These are phyloP conservation scores for Pseudogymnoascus sp. DNA, from an alignment of 2,329 filamentous ascomycete species.

Conservation along the genomic window DNA sequence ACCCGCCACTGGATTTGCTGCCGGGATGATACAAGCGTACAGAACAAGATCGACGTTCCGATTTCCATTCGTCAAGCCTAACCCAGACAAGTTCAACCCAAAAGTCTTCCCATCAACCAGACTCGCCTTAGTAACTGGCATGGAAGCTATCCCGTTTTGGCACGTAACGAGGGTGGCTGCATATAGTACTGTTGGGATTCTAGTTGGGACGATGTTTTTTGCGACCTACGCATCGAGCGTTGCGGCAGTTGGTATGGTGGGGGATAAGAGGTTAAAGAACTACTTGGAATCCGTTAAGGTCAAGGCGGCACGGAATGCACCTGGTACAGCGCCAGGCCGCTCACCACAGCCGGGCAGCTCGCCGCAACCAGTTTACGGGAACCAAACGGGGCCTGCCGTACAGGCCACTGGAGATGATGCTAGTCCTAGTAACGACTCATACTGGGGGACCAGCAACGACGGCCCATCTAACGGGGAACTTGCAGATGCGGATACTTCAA, in stretches of 20 bases:
- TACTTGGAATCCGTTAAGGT: conserved; percentile 14
- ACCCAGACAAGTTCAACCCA: conserved; percentile 20
- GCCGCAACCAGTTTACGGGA: not conserved
- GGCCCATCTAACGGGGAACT: not conserved
- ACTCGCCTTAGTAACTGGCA: conserved; percentile 15
- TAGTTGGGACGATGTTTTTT: conserved; percentile 19
- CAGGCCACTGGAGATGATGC: conserved; percentile 19
- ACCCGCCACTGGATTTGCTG: conserved; percentile 17
- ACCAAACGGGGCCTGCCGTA: not conserved
- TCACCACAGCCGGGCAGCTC: conserved; percentile 11
- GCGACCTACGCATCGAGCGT: conserved; percentile 22
- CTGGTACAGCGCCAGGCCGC: conserved; percentile 6
- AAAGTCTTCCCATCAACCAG: conserved; percentile 15
- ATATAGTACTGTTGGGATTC: conserved; percentile 20
- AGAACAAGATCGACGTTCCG: conserved; percentile 18
- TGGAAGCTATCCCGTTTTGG: conserved; percentile 18
- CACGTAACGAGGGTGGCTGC: conserved; percentile 18
- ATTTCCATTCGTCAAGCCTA: conserved; percentile 27
- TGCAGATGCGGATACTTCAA: not conserved
- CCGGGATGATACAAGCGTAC: conserved; percentile 21
- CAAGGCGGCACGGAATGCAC: not conserved
- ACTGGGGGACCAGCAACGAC: conserved; percentile 12
- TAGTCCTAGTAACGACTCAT: conserved; percentile 23
- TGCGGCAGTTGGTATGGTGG: conserved; percentile 20
- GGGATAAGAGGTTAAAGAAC: conserved; percentile 23